Conservation (phyloP, 2,329 filamentous ascomycete genomes). For the Pseudogymnoascus sp. region DNA sequence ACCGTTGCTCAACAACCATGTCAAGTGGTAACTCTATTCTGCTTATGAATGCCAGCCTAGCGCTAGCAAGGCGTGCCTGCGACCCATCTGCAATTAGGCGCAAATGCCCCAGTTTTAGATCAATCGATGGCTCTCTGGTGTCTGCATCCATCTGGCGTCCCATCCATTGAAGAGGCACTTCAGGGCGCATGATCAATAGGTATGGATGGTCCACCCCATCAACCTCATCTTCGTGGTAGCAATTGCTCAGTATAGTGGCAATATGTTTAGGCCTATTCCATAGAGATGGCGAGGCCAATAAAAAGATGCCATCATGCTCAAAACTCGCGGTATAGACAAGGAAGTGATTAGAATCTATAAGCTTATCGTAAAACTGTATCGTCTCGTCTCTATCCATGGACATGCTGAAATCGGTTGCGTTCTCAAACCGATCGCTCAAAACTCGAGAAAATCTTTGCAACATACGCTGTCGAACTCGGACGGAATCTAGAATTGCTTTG, state of each 20-base stretch:
- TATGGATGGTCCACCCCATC: slow-evolving; percentile 79
- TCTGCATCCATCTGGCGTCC: slow-evolving; percentile 67
- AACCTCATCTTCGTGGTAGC: slow-evolving; percentile 63
- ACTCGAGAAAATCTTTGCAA: slow-evolving; percentile 91
- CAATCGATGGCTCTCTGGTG: slow-evolving; percentile 70
- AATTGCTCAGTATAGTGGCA: slow-evolving; percentile 75
- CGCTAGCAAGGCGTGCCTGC: slow-evolving; percentile 67
- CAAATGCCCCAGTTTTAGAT: slow-evolving; percentile 79
- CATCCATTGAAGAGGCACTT: slow-evolving; percentile 73
- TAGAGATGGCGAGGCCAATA: slow-evolving; percentile 79
- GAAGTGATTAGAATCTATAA: slow-evolving; percentile 80
- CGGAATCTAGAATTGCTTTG: slow-evolving; percentile 90
- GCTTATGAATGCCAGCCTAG: slow-evolving; percentile 71
- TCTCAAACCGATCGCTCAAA: slow-evolving; percentile 89
- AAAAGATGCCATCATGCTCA: slow-evolving; percentile 69
- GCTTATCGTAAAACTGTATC: slow-evolving; percentile 71
- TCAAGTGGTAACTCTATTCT: slow-evolving; percentile 80
- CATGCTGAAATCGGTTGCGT: slow-evolving; percentile 91
- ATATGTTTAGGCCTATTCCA: slow-evolving; percentile 73
- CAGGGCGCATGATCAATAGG: slow-evolving; percentile 75
- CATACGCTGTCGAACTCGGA: slow-evolving; percentile 92
- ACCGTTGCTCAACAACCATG: slow-evolving; percentile 83
- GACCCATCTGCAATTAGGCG: slow-evolving; percentile 86
- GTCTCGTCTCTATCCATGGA: slow-evolving; percentile 58
- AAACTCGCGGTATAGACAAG: slow-evolving; percentile 67